Evolutionary conservation across 495 filamentous ascomycete species (phyloP), one percentile per base, ranked within the genome.

Genomic region (Aspergillus heteromorphus): DNA sequence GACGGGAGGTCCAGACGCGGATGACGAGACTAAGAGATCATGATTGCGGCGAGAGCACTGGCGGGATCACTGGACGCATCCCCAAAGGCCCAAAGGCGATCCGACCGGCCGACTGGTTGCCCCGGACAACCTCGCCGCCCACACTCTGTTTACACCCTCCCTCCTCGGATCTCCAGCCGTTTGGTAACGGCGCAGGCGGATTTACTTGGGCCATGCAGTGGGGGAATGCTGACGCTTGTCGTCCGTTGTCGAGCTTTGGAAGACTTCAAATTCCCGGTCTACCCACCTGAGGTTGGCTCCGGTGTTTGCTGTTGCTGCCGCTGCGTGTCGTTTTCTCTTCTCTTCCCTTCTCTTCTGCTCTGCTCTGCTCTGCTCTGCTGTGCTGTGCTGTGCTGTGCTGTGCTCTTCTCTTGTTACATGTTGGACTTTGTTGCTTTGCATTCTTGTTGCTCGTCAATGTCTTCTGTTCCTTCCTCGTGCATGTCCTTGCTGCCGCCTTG

Each of bases 141-240:
- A 62, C 65, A 69, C 59, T 49, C 57, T 74, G 72, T 74, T 74
- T 74, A 73, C 68, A 55, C 59, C 58, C 64, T 64, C 64, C 54
- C 57, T 60, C 62, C 59, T 58, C 36, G 63, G 58, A 60, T 45
- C 62, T 68, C 55, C 45, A 51, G 45, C 49, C 58, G 52, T 64
- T 65, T 66, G 59, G 51, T 51, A 56, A 64, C 62, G 66, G 65
- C 53, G 59, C 55, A 56, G 57, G 53, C 60, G 55, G 56, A 65
- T 62, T 60, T n/a, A n/a, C n/a, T 27, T 27, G 58, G 54, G 58
- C 58, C 47, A 56, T 56, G 47, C 45, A 49, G 41, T 45, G 48
- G 54, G 49, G 23, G 36, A 57, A 66, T 65, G 59, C 68, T 65
- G 59, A 55, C 48, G 50, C 49, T 65, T 67, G 62, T 65, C 65